Evolutionary conservation across 176 grass and related monocot species (phyloP), one percentile per base, ranked within the genome.

Genomic region (Echinochloa phyllopogon): DNA sequence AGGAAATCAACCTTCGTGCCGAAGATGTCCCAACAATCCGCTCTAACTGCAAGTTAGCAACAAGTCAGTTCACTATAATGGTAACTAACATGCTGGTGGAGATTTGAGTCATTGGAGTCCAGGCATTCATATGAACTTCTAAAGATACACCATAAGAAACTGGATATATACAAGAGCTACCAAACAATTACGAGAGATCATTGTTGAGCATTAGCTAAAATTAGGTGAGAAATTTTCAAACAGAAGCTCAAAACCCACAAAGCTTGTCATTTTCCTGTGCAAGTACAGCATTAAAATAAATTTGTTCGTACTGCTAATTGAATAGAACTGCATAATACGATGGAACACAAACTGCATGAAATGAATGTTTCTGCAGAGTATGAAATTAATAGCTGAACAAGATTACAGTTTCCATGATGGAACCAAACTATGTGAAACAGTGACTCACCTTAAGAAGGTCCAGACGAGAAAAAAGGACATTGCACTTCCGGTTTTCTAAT

Each of bases 361-460:
- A 69, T 13, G 4, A 68, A 47, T 58, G 20, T 81, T 81, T 36
- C 60, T 75, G 20, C 40, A 68, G 0, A 49, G 0, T 25, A 72
- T 21, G 6, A 72, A 24, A 58, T 61, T 40, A 14, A 63, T 40
- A 51, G 63, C 33, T 9, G 12, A 49, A 48, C 27, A 16, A 42
- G 33, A 75, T 9, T 64, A 64, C 5, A 73, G 9, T 47, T 38
- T 53, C 52, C 16, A 56, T 11, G 17, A 65, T 45, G 65, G 61
- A 55, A 62, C 33, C 8, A 39, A 49, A 52, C 38, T 18, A 75
- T 20, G 11, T 43, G 79, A 59, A 65, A 81, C 21, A 59, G 6
- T 55, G 6, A 76, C 37, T 89, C 73, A 98, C 96, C 96, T 88
- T 93, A 65, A 95, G 83, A 82, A 91, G 85, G 68, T 95, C 93